Base-by-base conservation (phyloP, 1,284 basidiomycete species). In the Sanghuangporus weigelae region DNA sequence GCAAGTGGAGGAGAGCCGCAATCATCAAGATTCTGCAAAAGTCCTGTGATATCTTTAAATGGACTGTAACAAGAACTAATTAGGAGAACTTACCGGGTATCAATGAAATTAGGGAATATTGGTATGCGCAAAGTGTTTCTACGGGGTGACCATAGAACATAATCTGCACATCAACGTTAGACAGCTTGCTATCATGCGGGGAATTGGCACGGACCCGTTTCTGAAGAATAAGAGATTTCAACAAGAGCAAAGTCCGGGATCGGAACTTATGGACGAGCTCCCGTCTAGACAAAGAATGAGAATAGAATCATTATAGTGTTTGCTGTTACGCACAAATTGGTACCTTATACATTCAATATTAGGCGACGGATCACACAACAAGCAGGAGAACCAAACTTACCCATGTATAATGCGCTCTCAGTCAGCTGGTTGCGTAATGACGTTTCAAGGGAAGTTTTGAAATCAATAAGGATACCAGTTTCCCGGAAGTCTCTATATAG, bases 141-240 rank as follows among this genome's bases (percentile, higher is more conserved):
- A 99, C 96, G 0, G 96, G 96, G 72, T 98, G 95, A 7, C 96
- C 96, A 70, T 87, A 97, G 73, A 99, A 95, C 89, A 99, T 93
- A 66, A 98, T 91, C 93, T 96, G 31, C 11, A 56, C 40, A 60
- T 54, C 44, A 21, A 21, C 46, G 21, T 46, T 48, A 55, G 23
- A 16, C 58, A 49, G 64, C 31, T 48, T 16, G 48, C 55, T 21
- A 23, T 5, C 46, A 49, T 49, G 36, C 3, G 36, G 23, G 23
- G 51, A 31, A 35, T n/a, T n/a, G 19, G 7, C 46, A 67, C 75
- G 42, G 69, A 90, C 94, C 77, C 90, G 82, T 75, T 93, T 93
- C 74, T 99, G 96, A 36, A 99, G 78, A 73, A 99, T 90, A 8
- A 99, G 77, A 16, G 97, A 88, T 74, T 99, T 99, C 66, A 99